Base-by-base conservation (phyloP, 1,284 basidiomycete genomes). In the Inonotus hispidus region DNA sequence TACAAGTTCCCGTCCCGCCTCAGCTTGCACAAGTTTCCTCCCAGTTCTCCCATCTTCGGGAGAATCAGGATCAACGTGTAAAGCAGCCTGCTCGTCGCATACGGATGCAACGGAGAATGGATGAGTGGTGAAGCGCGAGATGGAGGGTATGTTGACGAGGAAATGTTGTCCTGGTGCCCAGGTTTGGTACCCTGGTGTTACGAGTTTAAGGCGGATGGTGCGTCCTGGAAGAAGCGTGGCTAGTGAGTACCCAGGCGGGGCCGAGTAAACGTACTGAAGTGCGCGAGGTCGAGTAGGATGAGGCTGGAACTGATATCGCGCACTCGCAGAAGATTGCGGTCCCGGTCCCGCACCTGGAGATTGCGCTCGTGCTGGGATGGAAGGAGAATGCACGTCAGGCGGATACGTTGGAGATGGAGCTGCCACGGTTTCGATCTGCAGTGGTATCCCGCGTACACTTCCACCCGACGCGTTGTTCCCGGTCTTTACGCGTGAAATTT, bases 121-220 rank as follows among this genome's bases (percentile, higher is more conserved):
- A 69, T 95, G 92, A 2, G 84, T 83, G 54, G 87, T 82, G 70
- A 87, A 78, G 49, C 76, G 78, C 6, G 86, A 85, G 11, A 95
- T 77, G 21, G 79, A 79, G 1, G 92, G 92, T 5, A 93, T 76
- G 61, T 79, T 84, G 63, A 95, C 79, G 23, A 90, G 79, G 66
- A 93, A 84, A 71, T 90, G 87, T 70, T 92, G 90, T 3, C 93
- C 93, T 0, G 92, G 86, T 3, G 83, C 79, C 90, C 91, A 94
- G 0, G 77, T 72, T 56, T 89, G 71, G 54, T 79, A 80, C 0
- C 79, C 79, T 0, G 86, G 81, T 0, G 88, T 81, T 46, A 85
- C 77, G 43, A 93, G 75, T 0, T 88, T 87, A 21, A 95, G 72
- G 21, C 92, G 86, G 19, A 95, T 73, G 2, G 88, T 92, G 16